Conservation (phyloP, 1,139 yeast species). For the Hanseniaspora gamundiae region DNA sequence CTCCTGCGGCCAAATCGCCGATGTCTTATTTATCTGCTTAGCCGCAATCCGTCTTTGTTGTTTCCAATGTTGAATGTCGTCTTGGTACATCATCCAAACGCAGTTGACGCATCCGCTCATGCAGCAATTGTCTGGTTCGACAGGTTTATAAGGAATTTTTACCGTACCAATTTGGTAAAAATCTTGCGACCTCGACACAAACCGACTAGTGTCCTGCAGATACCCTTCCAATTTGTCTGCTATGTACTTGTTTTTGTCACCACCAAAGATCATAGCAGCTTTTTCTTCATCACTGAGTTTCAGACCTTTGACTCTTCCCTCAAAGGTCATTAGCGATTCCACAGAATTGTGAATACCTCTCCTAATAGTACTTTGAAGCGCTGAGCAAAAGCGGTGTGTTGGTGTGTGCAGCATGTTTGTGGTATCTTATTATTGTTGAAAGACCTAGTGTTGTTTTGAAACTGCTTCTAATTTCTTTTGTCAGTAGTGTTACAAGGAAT, state of each 20-base stretch:
- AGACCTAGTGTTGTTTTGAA: no score
- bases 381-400: not conserved
- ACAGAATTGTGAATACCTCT: not conserved
- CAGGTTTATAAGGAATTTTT: conserved; percentile 65
- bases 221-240: conserved; percentile 30
- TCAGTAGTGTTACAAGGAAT: no score
- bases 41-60: conserved; percentile 50
- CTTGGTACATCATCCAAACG: conserved; percentile 89
- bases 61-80: conserved; percentile 79
- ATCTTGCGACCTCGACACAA: conserved; percentile 15
- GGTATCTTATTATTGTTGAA: no score
- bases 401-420: no score
- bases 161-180: conserved; percentile 52
- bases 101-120: conserved; percentile 96
- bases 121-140: conserved; percentile 91
- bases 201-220: conserved; percentile 39
- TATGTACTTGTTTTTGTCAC: conserved; percentile 30
- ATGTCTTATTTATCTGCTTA: conserved; percentile 32
- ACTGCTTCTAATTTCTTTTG: no score
- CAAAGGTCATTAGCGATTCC: conserved; percentile 26
- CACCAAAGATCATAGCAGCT: conserved; percentile 44
- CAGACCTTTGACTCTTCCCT: conserved; percentile 35
- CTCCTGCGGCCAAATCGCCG: conserved; percentile 67
- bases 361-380: not conserved
- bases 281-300: conserved; percentile 35